Evolutionary conservation across 2,329 filamentous ascomycete genomes (phyloP), one percentile per base, ranked within the genome.

Genomic region (Fusarium drepaniforme): DNA sequence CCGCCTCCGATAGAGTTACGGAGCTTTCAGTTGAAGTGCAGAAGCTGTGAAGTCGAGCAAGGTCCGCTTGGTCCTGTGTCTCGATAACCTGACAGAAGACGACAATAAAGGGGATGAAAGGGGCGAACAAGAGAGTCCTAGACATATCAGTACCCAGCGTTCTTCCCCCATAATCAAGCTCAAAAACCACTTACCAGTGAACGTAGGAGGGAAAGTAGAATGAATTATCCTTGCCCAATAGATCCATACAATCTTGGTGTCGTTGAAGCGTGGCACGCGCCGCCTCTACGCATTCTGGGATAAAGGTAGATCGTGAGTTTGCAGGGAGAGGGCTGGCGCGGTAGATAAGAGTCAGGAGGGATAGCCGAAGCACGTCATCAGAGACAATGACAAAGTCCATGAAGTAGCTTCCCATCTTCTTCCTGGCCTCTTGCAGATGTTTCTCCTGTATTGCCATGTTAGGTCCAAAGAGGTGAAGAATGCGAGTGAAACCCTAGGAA

Each of bases 81-180:
- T 89, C 86, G 62, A 88, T 86, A 7, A 85, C 84, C 8, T 86
- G 83, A 38, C 86, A 87, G 81, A 90, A 89, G 5, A 89, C 82
- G 5, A 88, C 86, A 62, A 88, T 88, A 75, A 89, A 89, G 0
- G 87, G 86, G 15, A 88, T 86, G 68, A 90, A 89, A 0, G 87
- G 88, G 15, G 86, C 85, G 74, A 88, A 88, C 3, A 88, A 80
- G 5, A 87, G 80, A 1, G 83, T 85, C 85, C 85, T 86, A 35
- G 15, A 18, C 3, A 8, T 63, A 38, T 80, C 25, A 79, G 66
- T 7, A 53, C 25, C 33, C 11, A 5, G 33, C 33, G 33, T 33
- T 33, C 33, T 33, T 1, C 13, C 33, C 4, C 1, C 33, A 33
- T 33, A 33, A 33, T 33, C 33, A 33, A 33, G 33, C 33, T 13